Evolutionary conservation across 2,329 filamentous ascomycete genomes (phyloP).

Genomic region (Fonsecaea multimorphosa): DNA sequence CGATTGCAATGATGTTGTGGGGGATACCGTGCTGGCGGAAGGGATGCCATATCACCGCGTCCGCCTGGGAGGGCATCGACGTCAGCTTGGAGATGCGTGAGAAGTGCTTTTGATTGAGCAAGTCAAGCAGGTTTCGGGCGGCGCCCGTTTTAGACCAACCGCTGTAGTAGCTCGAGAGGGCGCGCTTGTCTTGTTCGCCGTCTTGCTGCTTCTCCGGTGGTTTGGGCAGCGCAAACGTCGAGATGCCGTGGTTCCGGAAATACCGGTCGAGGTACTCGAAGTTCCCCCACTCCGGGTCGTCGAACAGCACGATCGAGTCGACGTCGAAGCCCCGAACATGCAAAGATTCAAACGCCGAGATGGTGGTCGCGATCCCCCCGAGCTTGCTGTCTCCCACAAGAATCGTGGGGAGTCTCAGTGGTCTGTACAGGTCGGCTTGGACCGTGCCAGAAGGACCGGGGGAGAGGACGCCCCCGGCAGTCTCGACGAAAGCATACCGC

Average conservation of each 20-base stretch:
- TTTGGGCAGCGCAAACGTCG: conserved; percentile 61
- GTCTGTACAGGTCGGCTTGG: conserved; percentile 78
- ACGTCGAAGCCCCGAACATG: conserved; percentile 79
- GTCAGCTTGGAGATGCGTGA: conserved; percentile 65
- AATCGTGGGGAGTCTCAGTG: conserved; percentile 73
- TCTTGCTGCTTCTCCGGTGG: conserved; percentile 61
- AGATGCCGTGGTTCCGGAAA: conserved; percentile 66
- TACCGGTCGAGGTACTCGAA: conserved; percentile 70
- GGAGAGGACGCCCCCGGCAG: conserved; percentile 81
- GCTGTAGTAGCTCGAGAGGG: conserved; percentile 70
- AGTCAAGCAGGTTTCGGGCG: conserved; percentile 56
- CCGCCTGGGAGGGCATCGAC: conserved; percentile 66
- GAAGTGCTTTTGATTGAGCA: conserved; percentile 61
- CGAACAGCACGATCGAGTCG: conserved; percentile 71
- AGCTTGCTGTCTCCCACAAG: conserved; percentile 76
- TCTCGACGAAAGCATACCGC: conserved; percentile 70
- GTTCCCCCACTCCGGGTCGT: conserved; percentile 70
- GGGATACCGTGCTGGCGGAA: conserved; percentile 79
- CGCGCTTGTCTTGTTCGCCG: conserved; percentile 57
- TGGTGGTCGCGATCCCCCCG: conserved; percentile 80
- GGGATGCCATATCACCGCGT: conserved; percentile 78
- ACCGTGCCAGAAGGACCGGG: conserved; percentile 76
- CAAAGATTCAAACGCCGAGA: conserved; percentile 80
- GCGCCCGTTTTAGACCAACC: conserved; percentile 49
- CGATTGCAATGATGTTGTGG: conserved; percentile 73